phyloP scores from a whole-genome alignment of 371 early-diverging fungal species.

The Rhizopus arrhizus region DNA sequence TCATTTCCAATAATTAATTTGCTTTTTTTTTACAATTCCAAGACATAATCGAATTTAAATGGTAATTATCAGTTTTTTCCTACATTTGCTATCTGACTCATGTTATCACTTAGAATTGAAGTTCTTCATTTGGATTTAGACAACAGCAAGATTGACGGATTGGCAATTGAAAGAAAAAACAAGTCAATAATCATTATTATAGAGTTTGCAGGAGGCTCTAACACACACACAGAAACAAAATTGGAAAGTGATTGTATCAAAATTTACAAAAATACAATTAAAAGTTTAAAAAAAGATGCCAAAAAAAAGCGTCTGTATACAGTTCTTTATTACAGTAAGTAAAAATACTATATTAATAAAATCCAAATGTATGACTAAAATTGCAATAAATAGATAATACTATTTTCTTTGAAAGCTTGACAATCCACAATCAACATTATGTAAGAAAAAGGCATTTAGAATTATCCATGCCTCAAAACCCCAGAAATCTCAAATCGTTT shows the following conservation, averaged over 20 bases:
- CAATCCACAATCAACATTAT: conserved; percentile 7
- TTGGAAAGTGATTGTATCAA: conserved; percentile 9
- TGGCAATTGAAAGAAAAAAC: conserved; percentile 10
- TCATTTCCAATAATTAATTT: conserved; percentile 15
- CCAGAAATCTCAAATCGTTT: conserved; percentile 4
- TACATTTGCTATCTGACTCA: conserved; percentile 12
- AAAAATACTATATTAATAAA: conserved; percentile 4
- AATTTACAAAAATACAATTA: conserved; percentile 11
- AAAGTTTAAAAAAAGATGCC: conserved; percentile 11
- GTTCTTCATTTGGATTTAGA: conserved; percentile 12
- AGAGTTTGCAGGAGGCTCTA: conserved; percentile 5
- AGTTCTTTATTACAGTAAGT: conserved; percentile 9
- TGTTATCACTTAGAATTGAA: conserved; percentile 12
- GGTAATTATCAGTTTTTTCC: conserved; percentile 12
- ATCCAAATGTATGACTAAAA: conserved; percentile 4
- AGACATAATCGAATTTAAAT: conserved; percentile 17
- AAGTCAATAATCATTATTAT: conserved; percentile 11
- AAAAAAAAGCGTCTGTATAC: conserved; percentile 3
- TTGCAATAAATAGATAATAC: conserved; percentile 7
- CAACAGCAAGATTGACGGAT: conserved; percentile 5
- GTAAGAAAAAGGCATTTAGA: conserved; percentile 11
- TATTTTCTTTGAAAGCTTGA: conserved; percentile 11
- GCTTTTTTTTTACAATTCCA: conserved; percentile 16
- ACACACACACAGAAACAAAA: conserved; percentile 8
- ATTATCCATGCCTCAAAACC: conserved; percentile 5